phyloP scores from a whole-genome alignment of 1,139 yeast species.

The Pichia sp. region DNA sequence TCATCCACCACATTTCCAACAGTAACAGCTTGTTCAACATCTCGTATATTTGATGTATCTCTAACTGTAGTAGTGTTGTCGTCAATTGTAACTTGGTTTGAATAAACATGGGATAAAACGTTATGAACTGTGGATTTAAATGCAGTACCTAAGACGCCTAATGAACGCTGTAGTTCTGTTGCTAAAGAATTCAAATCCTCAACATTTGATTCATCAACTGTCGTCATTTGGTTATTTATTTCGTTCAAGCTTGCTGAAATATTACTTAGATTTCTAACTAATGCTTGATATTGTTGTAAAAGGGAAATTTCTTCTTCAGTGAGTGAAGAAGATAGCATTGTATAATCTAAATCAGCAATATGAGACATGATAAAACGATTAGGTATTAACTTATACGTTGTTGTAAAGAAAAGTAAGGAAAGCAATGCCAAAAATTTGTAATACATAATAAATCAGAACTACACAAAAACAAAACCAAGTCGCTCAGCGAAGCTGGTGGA shows the following conservation, averaged over 20 bases:
- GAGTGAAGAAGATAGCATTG: slow-evolving; percentile 6
- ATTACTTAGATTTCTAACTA: slow-evolving; percentile 37
- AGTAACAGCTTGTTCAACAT: neutral
- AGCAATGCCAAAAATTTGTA: neutral
- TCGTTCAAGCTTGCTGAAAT: slow-evolving; percentile 20
- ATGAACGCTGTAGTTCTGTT: slow-evolving; percentile 53
- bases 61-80: neutral
- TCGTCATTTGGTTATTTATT: slow-evolving; percentile 13
- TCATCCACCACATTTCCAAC: slow-evolving; percentile 2
- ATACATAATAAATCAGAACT: neutral
- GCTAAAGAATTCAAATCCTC: slow-evolving; percentile 22
- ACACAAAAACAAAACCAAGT: neutral
- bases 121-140: slow-evolving; percentile 63
- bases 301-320: slow-evolving; percentile 19
- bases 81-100: slow-evolving; percentile 6
- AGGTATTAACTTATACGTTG: no score
- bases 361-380: slow-evolving; percentile 8
- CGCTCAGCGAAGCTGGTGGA: neutral
- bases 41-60: neutral
- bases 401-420: neutral
- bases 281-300: slow-evolving; percentile 39
- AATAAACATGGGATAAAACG: slow-evolving; percentile 33
- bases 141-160: slow-evolving; percentile 59
- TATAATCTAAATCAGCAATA: slow-evolving; percentile 7
- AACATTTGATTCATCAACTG: slow-evolving; percentile 1